Evolutionary conservation across 2,329 filamentous ascomycete species (phyloP).

Genomic region (Aschersonia sp.): DNA sequence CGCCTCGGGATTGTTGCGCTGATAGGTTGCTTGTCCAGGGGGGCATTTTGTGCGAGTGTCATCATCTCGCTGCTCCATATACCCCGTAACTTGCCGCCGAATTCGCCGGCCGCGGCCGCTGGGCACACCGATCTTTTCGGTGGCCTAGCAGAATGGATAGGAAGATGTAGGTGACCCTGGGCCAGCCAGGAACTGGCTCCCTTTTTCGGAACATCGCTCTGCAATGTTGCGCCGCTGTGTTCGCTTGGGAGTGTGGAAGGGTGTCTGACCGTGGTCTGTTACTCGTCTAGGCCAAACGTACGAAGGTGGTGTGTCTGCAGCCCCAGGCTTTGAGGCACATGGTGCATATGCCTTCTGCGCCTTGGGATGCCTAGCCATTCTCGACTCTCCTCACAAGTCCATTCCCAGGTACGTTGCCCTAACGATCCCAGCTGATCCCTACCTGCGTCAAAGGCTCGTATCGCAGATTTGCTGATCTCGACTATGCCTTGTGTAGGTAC

Average conservation of each 20-base stretch:
- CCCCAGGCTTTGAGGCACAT: conserved; percentile 81
- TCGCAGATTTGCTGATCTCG: conserved; percentile 2
- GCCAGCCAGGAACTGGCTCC: background rate
- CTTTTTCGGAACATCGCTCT: conserved; percentile 1
- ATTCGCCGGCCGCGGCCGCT: conserved; percentile 50
- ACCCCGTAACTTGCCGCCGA: conserved; percentile 61
- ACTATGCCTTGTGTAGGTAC: conserved; percentile 32
- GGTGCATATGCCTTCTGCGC: conserved; percentile 95
- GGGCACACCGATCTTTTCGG: conserved; percentile 54
- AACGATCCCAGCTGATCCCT: background rate
- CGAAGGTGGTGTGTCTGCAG: conserved; percentile 82
- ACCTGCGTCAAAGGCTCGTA: background rate
- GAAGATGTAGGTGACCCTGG: conserved; percentile 47
- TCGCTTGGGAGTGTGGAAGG: background rate
- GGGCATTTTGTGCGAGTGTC: conserved; percentile 82
- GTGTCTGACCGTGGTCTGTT: background rate
- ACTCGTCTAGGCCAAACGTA: conserved; percentile 61
- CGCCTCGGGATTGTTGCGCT: conserved; percentile 2
- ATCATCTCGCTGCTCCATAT: conserved; percentile 72
- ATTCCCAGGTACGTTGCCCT: conserved; percentile 48
- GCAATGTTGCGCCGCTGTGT: background rate
- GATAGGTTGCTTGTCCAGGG: conserved; percentile 32
- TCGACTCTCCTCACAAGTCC: conserved; percentile 63
- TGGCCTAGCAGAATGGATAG: conserved; percentile 65
- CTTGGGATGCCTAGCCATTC: conserved; percentile 72